These are phyloP conservation scores for Ceratocystis papillata DNA, from an alignment of 2,329 filamentous ascomycete genomes.

Conservation along the genomic window DNA sequence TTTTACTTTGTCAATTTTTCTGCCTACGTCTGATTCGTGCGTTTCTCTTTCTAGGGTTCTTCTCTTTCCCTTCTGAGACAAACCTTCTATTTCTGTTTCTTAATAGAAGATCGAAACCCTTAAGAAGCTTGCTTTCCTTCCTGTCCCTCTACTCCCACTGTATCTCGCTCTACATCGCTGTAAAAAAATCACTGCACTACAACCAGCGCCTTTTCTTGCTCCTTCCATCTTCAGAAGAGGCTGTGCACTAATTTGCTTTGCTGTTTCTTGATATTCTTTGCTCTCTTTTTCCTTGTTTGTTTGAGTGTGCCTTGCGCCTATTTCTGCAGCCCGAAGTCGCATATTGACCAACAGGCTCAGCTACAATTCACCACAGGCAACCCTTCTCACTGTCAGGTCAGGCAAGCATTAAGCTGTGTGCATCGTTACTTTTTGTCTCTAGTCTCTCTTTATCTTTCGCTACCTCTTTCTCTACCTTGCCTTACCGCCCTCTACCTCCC, in stretches of 20 bases:
- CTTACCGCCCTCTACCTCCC: not conserved
- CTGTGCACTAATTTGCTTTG: not conserved
- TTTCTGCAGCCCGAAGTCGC: not conserved
- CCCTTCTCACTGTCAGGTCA: not conserved
- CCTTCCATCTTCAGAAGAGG: not conserved
- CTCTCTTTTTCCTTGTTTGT: not conserved
- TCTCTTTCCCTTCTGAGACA: not conserved
- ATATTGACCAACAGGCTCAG: too few species aligned
- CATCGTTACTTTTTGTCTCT: constrained; percentile 1
- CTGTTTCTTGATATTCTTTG: not conserved
- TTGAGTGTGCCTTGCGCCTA: not conserved
- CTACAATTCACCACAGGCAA: not conserved
- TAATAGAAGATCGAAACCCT: constrained; percentile 1
- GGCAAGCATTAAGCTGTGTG: not conserved
- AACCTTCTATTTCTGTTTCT: not conserved
- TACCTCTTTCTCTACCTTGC: too few species aligned
- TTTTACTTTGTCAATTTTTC: not conserved
- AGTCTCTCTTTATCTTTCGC: too few species aligned
- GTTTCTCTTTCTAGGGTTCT: constrained; percentile 2
- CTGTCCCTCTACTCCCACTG: not conserved
- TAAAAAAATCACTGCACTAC: too few species aligned
- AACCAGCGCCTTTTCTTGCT: too few species aligned
- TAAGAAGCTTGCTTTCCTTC: not conserved
- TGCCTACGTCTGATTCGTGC: not conserved
- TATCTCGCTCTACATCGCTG: not conserved